Evolutionary conservation across 352 stramenopile species (phyloP).

Genomic region (Phytopythium helicoides): DNA sequence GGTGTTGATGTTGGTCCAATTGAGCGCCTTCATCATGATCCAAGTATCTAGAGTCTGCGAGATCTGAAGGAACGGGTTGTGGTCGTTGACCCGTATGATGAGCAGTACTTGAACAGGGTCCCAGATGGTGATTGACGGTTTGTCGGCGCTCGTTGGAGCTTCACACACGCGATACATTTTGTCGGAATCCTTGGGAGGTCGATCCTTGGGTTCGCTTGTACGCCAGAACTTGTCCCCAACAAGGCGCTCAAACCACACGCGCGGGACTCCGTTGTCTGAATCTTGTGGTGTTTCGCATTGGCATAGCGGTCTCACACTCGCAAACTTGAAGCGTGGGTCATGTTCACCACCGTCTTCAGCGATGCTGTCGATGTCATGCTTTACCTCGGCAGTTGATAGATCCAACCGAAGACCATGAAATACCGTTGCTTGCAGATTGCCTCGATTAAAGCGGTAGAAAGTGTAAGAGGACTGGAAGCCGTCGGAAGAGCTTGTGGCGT

Average conservation of each 20-base stretch:
- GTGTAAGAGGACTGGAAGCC: no score
- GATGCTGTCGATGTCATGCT: conserved; percentile 19
- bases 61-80: conserved; percentile 24
- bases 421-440: no score
- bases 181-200: not conserved
- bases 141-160: not conserved
- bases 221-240: not conserved
- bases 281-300: no score
- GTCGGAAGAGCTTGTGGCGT: no score
- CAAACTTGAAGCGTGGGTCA: conserved; percentile 2
- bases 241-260: not conserved
- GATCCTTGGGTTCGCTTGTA: no score
- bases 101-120: conserved; percentile 4
- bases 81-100: conserved; percentile 18
- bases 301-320: no score
- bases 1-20: conserved; percentile 7
- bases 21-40: conserved; percentile 10
- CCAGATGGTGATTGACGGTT: not conserved
- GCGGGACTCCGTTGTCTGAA: no score
- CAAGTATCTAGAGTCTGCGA: conserved; percentile 12
- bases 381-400: conserved; percentile 11
- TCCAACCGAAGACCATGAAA: conserved; percentile 7
- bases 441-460: no score
- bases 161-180: not conserved
- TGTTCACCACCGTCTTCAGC: conserved; percentile 17